These are phyloP conservation scores for Podospora pseudocomata DNA, from an alignment of 495 filamentous ascomycete genomes.

Conservation along the genomic window DNA sequence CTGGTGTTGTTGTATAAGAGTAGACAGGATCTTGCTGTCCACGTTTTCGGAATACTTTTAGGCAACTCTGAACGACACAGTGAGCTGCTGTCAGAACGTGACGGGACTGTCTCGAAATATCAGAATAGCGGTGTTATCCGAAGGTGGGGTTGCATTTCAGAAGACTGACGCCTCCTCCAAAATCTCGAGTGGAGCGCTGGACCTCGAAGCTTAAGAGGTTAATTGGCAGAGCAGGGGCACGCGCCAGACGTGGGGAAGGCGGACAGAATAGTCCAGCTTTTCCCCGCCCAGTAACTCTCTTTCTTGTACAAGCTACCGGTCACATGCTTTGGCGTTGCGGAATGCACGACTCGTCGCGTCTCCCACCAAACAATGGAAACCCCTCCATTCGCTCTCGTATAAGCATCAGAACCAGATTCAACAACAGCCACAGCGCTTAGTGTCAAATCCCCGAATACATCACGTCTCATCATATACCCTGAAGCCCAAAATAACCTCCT, in stretches of 20 bases:
- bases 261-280: neutral
- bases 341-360: neutral
- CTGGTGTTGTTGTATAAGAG: neutral
- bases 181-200: neutral
- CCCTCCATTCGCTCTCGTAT: neutral
- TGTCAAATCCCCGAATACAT: neutral
- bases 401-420: neutral
- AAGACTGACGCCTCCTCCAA: neutral
- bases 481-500: no score
- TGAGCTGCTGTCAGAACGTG: neutral
- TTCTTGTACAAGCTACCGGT: slow-evolving; percentile 7
- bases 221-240: neutral
- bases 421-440: neutral
- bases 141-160: neutral
- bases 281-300: neutral
- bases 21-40: neutral
- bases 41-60: neutral
- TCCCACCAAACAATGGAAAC: neutral
- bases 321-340: slow-evolving; percentile 29
- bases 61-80: neutral
- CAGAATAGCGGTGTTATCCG: neutral
- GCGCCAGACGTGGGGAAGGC: neutral
- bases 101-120: neutral
- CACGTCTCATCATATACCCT: neutral
- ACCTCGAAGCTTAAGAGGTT: neutral